These are phyloP conservation scores for Suhomyces maxii DNA, from an alignment of 1,139 yeast species.

Conservation along the genomic window DNA sequence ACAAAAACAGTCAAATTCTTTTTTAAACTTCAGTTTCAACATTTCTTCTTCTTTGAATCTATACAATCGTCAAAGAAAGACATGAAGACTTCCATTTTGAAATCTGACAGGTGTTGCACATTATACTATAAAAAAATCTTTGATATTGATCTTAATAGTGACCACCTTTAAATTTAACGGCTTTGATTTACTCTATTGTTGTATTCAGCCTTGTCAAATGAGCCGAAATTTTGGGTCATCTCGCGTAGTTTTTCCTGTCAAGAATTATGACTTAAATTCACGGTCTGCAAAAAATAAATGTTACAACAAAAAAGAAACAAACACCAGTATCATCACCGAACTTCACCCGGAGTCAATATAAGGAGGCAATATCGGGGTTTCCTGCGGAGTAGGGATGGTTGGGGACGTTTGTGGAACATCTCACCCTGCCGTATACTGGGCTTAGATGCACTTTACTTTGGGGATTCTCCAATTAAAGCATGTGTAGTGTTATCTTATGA, in stretches of 20 bases:
- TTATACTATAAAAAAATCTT: too few relatives aligned
- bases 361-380: not conserved
- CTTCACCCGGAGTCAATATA: not conserved
- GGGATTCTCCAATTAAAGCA: not conserved
- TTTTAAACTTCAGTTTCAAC: not conserved
- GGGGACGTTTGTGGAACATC: not conserved
- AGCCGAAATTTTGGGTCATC: not conserved
- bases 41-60: not conserved
- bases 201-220: not conserved
- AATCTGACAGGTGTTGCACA: too few relatives aligned
- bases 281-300: conserved; percentile 2
- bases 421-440: not conserved
- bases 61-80: not conserved
- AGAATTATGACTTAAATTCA: not conserved
- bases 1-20: too few relatives aligned
- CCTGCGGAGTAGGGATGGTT: conserved; percentile 1
- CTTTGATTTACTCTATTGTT: not conserved
- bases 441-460: not conserved
- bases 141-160: too few relatives aligned
- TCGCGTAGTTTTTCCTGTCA: conserved; percentile 3
- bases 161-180: too few relatives aligned
- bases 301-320: not conserved
- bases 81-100: not conserved
- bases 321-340: not conserved
- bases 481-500: not conserved